These are phyloP conservation scores for Bipolaris bicolor DNA, from an alignment of 2,329 filamentous ascomycete species.

Conservation along the genomic window DNA sequence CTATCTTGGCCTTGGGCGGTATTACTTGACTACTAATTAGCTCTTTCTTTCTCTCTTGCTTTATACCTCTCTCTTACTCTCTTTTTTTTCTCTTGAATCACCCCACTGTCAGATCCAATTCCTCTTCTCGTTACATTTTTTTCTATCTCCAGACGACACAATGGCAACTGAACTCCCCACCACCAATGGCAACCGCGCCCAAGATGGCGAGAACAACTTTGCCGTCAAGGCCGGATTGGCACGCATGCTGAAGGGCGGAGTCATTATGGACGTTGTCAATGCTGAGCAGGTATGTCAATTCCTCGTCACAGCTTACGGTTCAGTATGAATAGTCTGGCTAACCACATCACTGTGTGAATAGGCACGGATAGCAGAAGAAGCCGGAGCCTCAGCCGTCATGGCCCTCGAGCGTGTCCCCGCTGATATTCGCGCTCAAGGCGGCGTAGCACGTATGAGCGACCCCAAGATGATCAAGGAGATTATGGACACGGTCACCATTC, in stretches of 20 bases:
- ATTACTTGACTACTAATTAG: constrained; percentile 7
- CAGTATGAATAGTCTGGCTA: not conserved
- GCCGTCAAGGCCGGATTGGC: constrained; percentile 93
- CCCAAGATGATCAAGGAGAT: constrained; percentile 94
- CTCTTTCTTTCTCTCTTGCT: not conserved
- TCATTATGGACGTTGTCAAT: constrained; percentile 99
- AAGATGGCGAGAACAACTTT: constrained; percentile 66
- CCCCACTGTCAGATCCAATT: not conserved
- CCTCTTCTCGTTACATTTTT: not conserved
- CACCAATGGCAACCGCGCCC: constrained; percentile 51
- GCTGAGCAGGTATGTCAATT: constrained; percentile 70
- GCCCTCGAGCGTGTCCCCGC: constrained; percentile 96
- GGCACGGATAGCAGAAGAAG: constrained; percentile 96
- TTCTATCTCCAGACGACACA: constrained; percentile 14
- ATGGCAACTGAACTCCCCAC: constrained; percentile 59
- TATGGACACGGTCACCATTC: constrained; percentile 92
- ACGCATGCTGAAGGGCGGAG: constrained; percentile 98
- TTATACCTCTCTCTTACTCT: not conserved
- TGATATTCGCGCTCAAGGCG: constrained; percentile 90
- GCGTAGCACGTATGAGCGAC: constrained; percentile 96
- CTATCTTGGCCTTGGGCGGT: not conserved
- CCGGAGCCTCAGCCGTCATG: constrained; percentile 96
- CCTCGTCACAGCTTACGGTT: not conserved
- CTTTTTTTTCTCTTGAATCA: not conserved
- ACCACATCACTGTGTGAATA: constrained; percentile 45